Conservation (phyloP, 352 stramenopile species). For the Globisporangium apiculatum region DNA sequence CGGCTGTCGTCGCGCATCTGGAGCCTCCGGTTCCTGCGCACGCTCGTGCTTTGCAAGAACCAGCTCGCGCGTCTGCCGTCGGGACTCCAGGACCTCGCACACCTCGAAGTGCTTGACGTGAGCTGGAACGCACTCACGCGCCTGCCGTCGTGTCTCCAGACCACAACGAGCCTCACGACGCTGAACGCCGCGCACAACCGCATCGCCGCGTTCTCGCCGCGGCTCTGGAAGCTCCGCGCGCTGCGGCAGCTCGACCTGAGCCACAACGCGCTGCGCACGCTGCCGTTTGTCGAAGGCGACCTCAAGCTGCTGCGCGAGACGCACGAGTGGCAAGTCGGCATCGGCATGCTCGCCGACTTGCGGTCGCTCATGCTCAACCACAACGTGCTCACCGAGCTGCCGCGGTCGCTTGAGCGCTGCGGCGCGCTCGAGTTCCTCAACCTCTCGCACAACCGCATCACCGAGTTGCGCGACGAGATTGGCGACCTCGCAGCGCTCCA, state of each 20-base stretch:
- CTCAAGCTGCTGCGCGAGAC: constrained; percentile 65
- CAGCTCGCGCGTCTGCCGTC: constrained; percentile 53
- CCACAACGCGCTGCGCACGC: constrained; percentile 37
- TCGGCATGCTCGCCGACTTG: constrained; percentile 37
- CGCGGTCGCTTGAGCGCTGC: constrained; percentile 49
- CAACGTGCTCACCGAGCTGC: constrained; percentile 37
- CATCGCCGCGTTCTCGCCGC: constrained; percentile 52
- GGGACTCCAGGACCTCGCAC: constrained; percentile 56
- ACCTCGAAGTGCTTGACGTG: constrained; percentile 47
- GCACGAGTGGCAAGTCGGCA: constrained; percentile 60
- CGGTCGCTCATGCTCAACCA: constrained; percentile 39
- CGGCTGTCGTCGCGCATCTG: constrained; percentile 61
- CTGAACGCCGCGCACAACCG: constrained; percentile 50
- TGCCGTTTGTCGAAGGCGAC: constrained; percentile 63
- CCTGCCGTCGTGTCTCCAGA: constrained; percentile 62
- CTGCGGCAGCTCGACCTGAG: constrained; percentile 45
- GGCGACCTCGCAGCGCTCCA: constrained; percentile 27
- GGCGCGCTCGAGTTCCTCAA: constrained; percentile 30
- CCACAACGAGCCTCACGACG: constrained; percentile 32
- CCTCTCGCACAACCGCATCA: constrained; percentile 44
- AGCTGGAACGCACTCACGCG: constrained; percentile 49
- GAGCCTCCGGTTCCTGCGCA: constrained; percentile 45
- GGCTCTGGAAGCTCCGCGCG: constrained; percentile 54
- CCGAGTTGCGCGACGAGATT: constrained; percentile 30
- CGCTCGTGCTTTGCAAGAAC: constrained; percentile 43